Conservation (phyloP, 2,329 filamentous ascomycete species). For the Dendrostoma leiphaemia region DNA sequence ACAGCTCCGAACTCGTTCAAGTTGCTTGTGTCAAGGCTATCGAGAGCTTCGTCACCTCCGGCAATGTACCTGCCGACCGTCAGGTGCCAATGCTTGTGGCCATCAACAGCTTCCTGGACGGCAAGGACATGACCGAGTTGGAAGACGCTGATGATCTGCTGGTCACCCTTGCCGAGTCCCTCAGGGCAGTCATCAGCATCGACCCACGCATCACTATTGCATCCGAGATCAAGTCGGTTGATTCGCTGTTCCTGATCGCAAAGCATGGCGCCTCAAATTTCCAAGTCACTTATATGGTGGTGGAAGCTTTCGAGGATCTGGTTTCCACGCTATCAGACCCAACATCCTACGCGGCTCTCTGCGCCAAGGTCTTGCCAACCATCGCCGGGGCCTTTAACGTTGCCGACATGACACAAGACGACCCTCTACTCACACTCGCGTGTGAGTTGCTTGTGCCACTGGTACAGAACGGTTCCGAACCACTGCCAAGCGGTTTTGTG, state of each 20-base stretch:
- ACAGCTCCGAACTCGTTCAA: constrained; percentile 84
- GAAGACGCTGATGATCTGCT: constrained; percentile 90
- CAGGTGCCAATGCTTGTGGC: constrained; percentile 63
- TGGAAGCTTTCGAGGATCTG: constrained; percentile 88
- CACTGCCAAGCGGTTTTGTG: constrained; percentile 83
- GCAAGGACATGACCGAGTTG: constrained; percentile 78
- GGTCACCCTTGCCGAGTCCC: constrained; percentile 82
- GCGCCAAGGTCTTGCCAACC: constrained; percentile 81
- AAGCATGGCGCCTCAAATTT: constrained; percentile 88
- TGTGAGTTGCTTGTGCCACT: constrained; percentile 80
- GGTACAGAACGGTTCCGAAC: constrained; percentile 78
- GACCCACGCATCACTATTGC: constrained; percentile 74
- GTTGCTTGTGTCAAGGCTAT: constrained; percentile 87
- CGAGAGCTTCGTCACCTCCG: constrained; percentile 61
- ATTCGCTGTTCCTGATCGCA: constrained; percentile 83
- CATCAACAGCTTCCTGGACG: constrained; percentile 70
- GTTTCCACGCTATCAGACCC: constrained; percentile 65
- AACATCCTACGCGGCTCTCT: constrained; percentile 74
- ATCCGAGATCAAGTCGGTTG: constrained; percentile 69
- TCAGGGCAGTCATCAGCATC: constrained; percentile 78
- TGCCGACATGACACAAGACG: constrained; percentile 79
- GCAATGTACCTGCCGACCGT: constrained; percentile 48
- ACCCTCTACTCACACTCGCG: constrained; percentile 74
- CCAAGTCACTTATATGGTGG: constrained; percentile 83
- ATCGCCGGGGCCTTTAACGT: constrained; percentile 88